Percentiles rank a stretch among this genome's conserved stretches.
These are phyloP conservation scores for Oxyria digyna DNA, from an alignment of 148 eudicot genomes.

Conservation along the genomic window DNA sequence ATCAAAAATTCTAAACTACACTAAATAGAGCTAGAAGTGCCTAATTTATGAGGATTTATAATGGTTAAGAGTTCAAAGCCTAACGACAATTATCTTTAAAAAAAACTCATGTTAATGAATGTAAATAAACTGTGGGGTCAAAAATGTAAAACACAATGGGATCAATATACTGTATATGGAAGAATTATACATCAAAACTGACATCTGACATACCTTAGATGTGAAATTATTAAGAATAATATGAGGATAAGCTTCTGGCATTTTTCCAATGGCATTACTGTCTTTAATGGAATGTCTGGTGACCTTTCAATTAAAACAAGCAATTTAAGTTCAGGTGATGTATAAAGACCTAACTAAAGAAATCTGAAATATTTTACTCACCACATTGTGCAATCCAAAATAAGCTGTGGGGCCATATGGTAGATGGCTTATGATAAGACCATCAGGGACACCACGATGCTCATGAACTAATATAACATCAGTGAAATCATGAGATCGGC, in stretches of 20 bases:
- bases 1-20: too few species aligned
- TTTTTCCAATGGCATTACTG: slow-evolving; percentile 82
- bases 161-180: not conserved
- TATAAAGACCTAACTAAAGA: not conserved
- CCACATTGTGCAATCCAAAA: slow-evolving; percentile 89
- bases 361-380: slow-evolving; percentile 19
- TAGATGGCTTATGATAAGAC: slow-evolving; percentile 69
- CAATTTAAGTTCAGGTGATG: not conserved
- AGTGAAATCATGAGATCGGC: slow-evolving; percentile 78
- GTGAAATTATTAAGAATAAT: slow-evolving; percentile 67
- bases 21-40: too few species aligned
- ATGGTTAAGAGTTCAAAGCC: too few species aligned
- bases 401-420: slow-evolving; percentile 99
- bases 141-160: not conserved
- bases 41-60: too few species aligned
- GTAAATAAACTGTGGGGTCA: not conserved
- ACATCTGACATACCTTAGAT: slow-evolving; percentile 38
- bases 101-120: not conserved
- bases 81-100: too few species aligned
- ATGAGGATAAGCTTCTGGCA: slow-evolving; percentile 95
- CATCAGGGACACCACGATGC: slow-evolving; percentile 98
- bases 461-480: slow-evolving; percentile 90
- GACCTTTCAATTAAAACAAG: slow-evolving; percentile 37
- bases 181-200: not conserved
- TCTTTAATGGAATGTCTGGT: slow-evolving; percentile 97